Evolutionary conservation across 192 early-diverging fungal species (phyloP), one percentile per base, ranked within the genome.

Genomic region (Linnemannia hyalina): DNA sequence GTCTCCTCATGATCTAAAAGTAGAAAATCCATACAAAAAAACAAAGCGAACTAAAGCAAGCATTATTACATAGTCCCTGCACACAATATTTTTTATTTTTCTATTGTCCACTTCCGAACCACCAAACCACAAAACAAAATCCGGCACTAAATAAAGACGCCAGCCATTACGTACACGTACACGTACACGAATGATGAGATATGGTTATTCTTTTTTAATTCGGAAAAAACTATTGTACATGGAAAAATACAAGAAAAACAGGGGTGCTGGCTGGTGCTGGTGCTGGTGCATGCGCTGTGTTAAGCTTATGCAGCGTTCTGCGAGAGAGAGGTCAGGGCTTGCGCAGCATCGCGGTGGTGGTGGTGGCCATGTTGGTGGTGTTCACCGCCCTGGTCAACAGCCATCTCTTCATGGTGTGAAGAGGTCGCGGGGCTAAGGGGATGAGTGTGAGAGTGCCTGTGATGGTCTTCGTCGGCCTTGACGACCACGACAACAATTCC

Each of bases 1-100:
- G 81, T 6, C 72, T 83, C 41, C 36, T 83, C n/a, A 78, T 83
- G 82, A 63, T 78, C 54, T 83, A 83, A 81, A 40, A 68, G 11
- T 15, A 6, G 16, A 29, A 4, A 0, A 75, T 20, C 35, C 35
- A 5, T 18, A 6, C 18, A 29, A 13, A 32, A 6, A 16, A 35
- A 40, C 5, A 36, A 71, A 71, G 3, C 69, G 6, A 38, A 20
- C 69, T 36, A 70, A 70, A 40, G 35, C 35, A 10, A 32, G 32
- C 20, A 69, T 26, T 6, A 36, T 3, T 40, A 22, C 40, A 40
- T 60, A 55, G 44, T n/a, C 11, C 44, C 44, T 46, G 0, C 13
- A 46, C 44, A 46, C 13, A 44, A 40, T 40, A 2, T 40, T 46
- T 46, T 55, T 23, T 55, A 23, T 13, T 13, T 55, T 1, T 13